Percentiles rank a stretch among this genome's conserved stretches.
Evolutionary conservation across 768 basidiomycete genomes (phyloP).

Genomic region (Leccinum incarnatum): DNA sequence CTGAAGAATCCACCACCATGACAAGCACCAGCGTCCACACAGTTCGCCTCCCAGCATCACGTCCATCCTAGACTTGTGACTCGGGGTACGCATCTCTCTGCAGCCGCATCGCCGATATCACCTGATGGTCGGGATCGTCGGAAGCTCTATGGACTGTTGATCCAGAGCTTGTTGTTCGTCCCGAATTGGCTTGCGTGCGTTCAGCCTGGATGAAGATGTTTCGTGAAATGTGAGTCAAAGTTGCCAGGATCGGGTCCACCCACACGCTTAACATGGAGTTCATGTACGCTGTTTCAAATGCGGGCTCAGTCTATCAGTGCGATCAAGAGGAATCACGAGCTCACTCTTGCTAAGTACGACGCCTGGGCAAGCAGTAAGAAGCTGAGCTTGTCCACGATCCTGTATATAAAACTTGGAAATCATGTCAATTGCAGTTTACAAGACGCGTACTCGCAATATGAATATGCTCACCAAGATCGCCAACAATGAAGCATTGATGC

Average conservation of each 20-base stretch:
- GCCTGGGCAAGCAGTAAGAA: constrained; percentile 11
- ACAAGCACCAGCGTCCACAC: not conserved
- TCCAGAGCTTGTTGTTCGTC: constrained; percentile 7
- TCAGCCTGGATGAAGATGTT: constrained; percentile 4
- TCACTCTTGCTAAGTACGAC: constrained; percentile 19
- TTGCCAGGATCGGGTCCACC: not conserved
- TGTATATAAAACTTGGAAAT: constrained; percentile 19
- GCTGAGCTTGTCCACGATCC: not conserved
- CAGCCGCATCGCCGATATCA: not conserved
- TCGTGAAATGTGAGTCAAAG: not conserved
- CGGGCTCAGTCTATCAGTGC: not conserved
- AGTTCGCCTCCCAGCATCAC: not conserved
- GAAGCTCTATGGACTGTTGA: not conserved
- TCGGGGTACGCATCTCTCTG: not conserved
- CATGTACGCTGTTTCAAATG: constrained; percentile 12
- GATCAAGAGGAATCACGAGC: not conserved
- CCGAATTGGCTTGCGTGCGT: constrained; percentile 19
- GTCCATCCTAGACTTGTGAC: not conserved
- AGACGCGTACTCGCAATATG: not conserved
- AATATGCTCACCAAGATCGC: constrained; percentile 8
- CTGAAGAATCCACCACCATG: not conserved
- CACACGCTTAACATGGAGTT: constrained; percentile 28
- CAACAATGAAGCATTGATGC: constrained; percentile 11
- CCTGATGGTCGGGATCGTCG: not conserved
- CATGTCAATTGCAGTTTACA: not conserved